Evolutionary conservation across 768 basidiomycete genomes (phyloP).

Genomic region (Rhodotorula diobovata): DNA sequence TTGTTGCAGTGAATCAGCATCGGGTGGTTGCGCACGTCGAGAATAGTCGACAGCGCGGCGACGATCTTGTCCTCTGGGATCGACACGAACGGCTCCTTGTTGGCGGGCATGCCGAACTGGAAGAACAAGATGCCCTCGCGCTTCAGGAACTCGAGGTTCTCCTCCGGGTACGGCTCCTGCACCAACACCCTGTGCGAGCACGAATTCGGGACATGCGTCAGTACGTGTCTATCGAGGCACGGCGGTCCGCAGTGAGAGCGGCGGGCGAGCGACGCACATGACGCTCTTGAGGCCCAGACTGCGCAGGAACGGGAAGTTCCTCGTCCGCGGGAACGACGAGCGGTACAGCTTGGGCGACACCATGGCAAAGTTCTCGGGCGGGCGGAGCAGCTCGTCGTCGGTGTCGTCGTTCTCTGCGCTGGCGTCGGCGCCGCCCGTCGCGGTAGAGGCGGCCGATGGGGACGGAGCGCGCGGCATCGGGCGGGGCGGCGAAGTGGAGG

Average conservation of each 20-base stretch:
- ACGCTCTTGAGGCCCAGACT: constrained; percentile 48
- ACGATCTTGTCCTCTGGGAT: constrained; percentile 49
- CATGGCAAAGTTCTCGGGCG: constrained; percentile 49
- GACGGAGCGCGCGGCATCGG: neutral
- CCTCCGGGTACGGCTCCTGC: constrained; percentile 49
- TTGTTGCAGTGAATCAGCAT: constrained; percentile 52
- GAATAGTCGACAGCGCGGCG: constrained; percentile 46
- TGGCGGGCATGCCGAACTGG: constrained; percentile 50
- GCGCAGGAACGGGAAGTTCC: constrained; percentile 49
- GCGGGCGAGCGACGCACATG: constrained; percentile 43
- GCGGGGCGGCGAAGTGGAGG: too few relatives aligned
- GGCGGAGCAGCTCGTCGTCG: constrained; percentile 20
- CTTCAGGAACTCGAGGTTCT: constrained; percentile 48
- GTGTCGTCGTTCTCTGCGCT: neutral
- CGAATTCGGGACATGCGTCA: neutral
- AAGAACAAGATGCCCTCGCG: constrained; percentile 47
- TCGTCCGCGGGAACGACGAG: constrained; percentile 46
- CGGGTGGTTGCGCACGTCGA: constrained; percentile 50
- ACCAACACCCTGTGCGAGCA: constrained; percentile 44
- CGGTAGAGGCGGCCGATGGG: neutral
- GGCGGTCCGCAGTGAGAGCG: neutral
- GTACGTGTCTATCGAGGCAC: neutral
- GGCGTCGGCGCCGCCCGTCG: neutral
- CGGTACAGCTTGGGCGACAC: constrained; percentile 47
- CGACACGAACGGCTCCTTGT: constrained; percentile 45